Evolutionary conservation across 306 rosid genomes (phyloP), one percentile per base, ranked within the genome.

Genomic region (Cucurbita ficifolia): DNA sequence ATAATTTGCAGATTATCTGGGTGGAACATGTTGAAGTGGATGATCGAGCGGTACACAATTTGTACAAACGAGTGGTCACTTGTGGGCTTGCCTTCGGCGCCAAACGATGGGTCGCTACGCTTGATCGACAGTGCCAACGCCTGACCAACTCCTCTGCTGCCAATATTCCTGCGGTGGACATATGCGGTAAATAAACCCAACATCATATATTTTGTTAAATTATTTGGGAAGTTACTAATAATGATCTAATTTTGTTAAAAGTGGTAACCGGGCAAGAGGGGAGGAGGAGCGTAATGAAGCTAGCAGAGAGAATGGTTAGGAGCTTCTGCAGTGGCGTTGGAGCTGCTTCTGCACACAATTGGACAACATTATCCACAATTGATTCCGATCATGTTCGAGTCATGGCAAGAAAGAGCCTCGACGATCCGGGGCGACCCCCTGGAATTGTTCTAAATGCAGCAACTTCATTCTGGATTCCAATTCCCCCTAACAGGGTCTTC

Each of bases 21-120:
- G 88, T 93, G n/a, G 98, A 93, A 74, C 93, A 93, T 58, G 92
- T 85, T 5, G 98, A 93, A 78, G 96, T 87, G 70, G 97, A 90
- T 64, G 96, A 90, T 51, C 80, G 97, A 79, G 90, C 91, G 2
- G 97, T 90, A 72, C 96, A 90, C 65, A 84, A 67, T 81, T 86
- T 93, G 6, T 93, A 87, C 85, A 90, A 86, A 83, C 92, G 81
- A 59, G 83, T 93, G 64, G 98, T 93, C 1, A 83, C 70, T 64
- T 82, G 90, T 8, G 96, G 98, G 48, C 79, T 87, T 33, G 98
- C 89, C 52, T 93, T 93, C 19, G 98, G 98, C 1, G 98, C 98
- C 10, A 88, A 90, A 79, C 88, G 96, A 53, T 93, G 98, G 98
- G 83, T 90, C 88, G 85, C 78, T 90, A 67, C 72, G 11, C 8